These are phyloP conservation scores for Aspergillus amoenus DNA, from an alignment of 2,329 filamentous ascomycete genomes.

Conservation along the genomic window DNA sequence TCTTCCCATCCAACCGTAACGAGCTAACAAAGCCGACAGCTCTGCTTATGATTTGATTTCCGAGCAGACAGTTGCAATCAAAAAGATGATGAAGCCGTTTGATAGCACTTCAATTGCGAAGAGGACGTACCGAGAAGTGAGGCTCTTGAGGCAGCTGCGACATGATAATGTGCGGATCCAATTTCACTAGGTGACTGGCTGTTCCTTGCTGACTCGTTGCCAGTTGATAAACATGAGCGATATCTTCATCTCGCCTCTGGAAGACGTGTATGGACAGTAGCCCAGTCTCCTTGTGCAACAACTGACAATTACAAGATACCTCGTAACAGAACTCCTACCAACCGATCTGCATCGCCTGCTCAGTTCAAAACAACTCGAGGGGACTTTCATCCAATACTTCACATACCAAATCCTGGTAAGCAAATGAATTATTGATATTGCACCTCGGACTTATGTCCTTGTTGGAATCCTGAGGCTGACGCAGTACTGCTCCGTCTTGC, in stretches of 20 bases:
- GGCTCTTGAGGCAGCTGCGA: conserved; percentile 91
- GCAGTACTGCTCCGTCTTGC: conserved; percentile 40
- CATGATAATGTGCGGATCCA: conserved; percentile 82
- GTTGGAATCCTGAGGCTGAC: background rate
- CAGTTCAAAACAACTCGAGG: conserved; percentile 92
- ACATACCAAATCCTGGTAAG: conserved; percentile 96
- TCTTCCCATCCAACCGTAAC: background rate
- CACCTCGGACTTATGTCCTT: conserved; percentile 17
- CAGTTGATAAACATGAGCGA: conserved; percentile 97
- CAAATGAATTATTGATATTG: conserved; percentile 11
- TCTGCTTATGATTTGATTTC: conserved; percentile 97
- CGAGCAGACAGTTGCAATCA: conserved; percentile 92
- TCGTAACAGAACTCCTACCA: conserved; percentile 94
- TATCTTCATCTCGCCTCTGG: conserved; percentile 99
- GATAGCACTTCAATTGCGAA: conserved; percentile 96
- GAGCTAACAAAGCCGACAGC: conserved; percentile 48
- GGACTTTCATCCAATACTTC: conserved; percentile 99
- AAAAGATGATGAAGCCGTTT: conserved; percentile 99
- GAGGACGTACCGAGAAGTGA: conserved; percentile 94
- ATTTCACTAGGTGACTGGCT: background rate
- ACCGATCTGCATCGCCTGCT: conserved; percentile 95
- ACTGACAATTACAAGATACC: conserved; percentile 64
- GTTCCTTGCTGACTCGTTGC: conserved; percentile 11
- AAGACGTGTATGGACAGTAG: conserved; percentile 76
- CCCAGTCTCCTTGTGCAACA: background rate